Percentiles rank a stretch among this genome's conserved stretches.
Conservation (phyloP, 768 basidiomycete genomes). For the Macrolepiota dolichaula region DNA sequence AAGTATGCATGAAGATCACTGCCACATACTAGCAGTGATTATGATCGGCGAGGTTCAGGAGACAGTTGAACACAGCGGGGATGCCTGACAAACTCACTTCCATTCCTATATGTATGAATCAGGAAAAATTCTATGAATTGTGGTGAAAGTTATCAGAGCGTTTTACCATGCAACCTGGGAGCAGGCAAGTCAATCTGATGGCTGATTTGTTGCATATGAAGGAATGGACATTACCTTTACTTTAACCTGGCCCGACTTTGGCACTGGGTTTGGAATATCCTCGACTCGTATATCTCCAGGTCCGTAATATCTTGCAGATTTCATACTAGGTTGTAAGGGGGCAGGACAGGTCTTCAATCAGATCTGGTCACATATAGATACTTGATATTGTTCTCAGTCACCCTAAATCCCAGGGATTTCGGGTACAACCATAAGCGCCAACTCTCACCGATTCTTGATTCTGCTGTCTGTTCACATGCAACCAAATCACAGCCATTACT, state of each 20-base stretch:
- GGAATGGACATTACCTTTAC: conserved; percentile 31
- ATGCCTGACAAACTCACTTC: conserved; percentile 22
- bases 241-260: conserved; percentile 37
- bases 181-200: background rate
- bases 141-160: background rate
- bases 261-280: conserved; percentile 34
- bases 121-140: background rate
- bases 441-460: too few relatives aligned
- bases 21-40: conserved; percentile 33
- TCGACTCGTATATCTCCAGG: conserved; percentile 42
- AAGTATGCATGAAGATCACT: conserved; percentile 45
- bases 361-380: too few relatives aligned
- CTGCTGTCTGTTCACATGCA: too few relatives aligned
- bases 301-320: conserved; percentile 43
- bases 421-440: too few relatives aligned
- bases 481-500: too few relatives aligned
- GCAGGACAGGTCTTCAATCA: background rate
- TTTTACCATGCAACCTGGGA: background rate
- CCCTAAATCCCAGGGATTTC: too few relatives aligned
- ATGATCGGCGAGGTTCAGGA: background rate
- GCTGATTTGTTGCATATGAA: background rate
- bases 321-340: conserved; percentile 27
- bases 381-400: too few relatives aligned
- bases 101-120: conserved; percentile 21
- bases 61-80: background rate